Evolutionary conservation across 257 asterid species (phyloP).

Genomic region (Fraxinus anomala): DNA sequence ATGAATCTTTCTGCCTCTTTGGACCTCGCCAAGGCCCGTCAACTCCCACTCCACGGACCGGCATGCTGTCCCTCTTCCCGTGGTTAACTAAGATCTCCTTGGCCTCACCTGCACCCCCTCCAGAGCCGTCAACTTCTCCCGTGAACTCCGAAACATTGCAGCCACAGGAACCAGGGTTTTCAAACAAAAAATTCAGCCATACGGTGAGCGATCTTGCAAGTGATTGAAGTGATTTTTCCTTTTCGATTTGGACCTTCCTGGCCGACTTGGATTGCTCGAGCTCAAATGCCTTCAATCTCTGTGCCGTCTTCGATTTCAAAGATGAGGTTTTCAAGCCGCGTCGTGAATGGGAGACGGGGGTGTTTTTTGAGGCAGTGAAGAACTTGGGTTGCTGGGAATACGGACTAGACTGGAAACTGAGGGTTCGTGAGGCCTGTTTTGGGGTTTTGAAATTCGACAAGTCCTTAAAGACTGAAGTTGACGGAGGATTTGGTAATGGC

Average conservation of each 20-base stretch:
- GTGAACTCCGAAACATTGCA: conserved; percentile 58
- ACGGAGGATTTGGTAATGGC: conserved; percentile 47
- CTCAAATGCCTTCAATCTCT: conserved; percentile 75
- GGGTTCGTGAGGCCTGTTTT: conserved; percentile 35
- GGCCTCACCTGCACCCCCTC: conserved; percentile 29
- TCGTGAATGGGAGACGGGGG: conserved; percentile 53
- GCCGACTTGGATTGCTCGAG: conserved; percentile 83
- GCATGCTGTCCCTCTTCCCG: conserved; percentile 76
- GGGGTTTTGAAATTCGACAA: conserved; percentile 79
- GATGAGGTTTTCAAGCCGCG: conserved; percentile 46
- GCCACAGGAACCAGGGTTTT: conserved; percentile 82
- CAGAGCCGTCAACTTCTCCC: conserved; percentile 53
- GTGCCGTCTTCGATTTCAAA: conserved; percentile 57
- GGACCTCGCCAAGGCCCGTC: conserved; percentile 89
- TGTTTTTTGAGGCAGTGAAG: conserved; percentile 63
- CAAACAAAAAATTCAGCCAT: conserved; percentile 87
- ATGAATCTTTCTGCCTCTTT: conserved; percentile 69
- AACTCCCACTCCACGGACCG: conserved; percentile 54
- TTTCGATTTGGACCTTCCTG: conserved; percentile 61
- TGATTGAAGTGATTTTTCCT: conserved; percentile 67
- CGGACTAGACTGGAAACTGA: conserved; percentile 30
- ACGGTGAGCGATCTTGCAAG: conserved; percentile 78
- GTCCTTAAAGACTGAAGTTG: conserved; percentile 57
- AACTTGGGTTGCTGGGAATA: conserved; percentile 44
- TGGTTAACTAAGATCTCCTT: conserved; percentile 30